phyloP scores from a whole-genome alignment of 108 stramenopile species.

The Discostella stelligeroides region DNA sequence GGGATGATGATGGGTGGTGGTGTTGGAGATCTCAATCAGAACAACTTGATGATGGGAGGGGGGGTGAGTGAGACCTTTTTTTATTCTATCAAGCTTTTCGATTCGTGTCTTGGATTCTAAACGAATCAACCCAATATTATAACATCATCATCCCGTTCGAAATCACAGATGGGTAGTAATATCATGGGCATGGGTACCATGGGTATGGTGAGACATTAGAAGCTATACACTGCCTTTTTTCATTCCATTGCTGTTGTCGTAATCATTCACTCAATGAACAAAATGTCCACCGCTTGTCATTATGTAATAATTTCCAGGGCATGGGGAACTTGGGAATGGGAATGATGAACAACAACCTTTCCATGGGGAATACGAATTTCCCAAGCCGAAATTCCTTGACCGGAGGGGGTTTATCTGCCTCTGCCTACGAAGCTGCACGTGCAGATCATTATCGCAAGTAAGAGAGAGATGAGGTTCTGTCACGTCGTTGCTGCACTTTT shows the following conservation, averaged over 20 bases:
- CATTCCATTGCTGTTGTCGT: no score
- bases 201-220: constrained; percentile 10
- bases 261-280: not conserved
- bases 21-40: no score
- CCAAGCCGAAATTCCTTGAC: constrained; percentile 68
- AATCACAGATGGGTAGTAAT: constrained; percentile 6
- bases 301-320: constrained; percentile 7
- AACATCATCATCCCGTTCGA: no score
- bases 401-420: constrained; percentile 79
- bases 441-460: constrained; percentile 70
- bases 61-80: not conserved
- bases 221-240: no score
- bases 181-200: constrained; percentile 31
- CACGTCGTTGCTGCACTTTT: no score
- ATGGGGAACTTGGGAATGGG: constrained; percentile 23
- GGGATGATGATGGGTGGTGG: no score
- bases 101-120: no score
- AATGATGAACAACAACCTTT: constrained; percentile 17
- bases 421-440: constrained; percentile 84
- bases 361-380: not conserved
- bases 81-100: not conserved
- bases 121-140: no score
- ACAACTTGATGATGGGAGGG: no score
- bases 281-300: constrained; percentile 1
- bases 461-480: no score